These are phyloP conservation scores for Talaromyces sp. DNA, from an alignment of 2,329 filamentous ascomycete species.

Conservation along the genomic window DNA sequence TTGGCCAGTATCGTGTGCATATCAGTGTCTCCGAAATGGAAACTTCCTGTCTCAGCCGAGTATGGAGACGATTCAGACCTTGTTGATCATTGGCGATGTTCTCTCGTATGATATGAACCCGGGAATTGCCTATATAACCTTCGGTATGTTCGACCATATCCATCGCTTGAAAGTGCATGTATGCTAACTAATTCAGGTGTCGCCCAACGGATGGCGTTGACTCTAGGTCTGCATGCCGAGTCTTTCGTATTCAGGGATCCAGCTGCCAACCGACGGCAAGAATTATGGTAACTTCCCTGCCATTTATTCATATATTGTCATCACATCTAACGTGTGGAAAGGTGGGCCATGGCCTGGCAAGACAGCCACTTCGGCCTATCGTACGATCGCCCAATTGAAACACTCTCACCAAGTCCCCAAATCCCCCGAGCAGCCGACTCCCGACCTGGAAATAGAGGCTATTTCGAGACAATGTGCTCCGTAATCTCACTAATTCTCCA, in stretches of 20 bases:
- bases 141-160: constrained; percentile 36
- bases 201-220: constrained; percentile 57
- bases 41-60: constrained; percentile 60
- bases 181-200: constrained; percentile 38
- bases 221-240: constrained; percentile 55
- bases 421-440: constrained; percentile 47
- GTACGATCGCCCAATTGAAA: constrained; percentile 56
- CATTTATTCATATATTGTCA: background rate
- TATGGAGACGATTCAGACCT: constrained; percentile 56
- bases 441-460: constrained; percentile 48
- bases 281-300: constrained; percentile 35
- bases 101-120: constrained; percentile 61
- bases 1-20: constrained; percentile 54
- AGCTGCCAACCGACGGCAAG: constrained; percentile 42
- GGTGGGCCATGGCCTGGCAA: constrained; percentile 61
- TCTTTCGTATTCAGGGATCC: constrained; percentile 49
- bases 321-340: constrained; percentile 19
- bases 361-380: constrained; percentile 60
- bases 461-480: constrained; percentile 55
- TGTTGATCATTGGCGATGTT: constrained; percentile 58
- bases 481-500: constrained; percentile 52
- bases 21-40: constrained; percentile 60
- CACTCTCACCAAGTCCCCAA: constrained; percentile 47
- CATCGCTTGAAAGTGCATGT: background rate
- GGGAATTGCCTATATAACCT: constrained; percentile 57